Percentiles rank a stretch among this genome's conserved stretches.
Evolutionary conservation across 768 basidiomycete species (phyloP).

Genomic region (Pseudohyphozyma bogoriensis): DNA sequence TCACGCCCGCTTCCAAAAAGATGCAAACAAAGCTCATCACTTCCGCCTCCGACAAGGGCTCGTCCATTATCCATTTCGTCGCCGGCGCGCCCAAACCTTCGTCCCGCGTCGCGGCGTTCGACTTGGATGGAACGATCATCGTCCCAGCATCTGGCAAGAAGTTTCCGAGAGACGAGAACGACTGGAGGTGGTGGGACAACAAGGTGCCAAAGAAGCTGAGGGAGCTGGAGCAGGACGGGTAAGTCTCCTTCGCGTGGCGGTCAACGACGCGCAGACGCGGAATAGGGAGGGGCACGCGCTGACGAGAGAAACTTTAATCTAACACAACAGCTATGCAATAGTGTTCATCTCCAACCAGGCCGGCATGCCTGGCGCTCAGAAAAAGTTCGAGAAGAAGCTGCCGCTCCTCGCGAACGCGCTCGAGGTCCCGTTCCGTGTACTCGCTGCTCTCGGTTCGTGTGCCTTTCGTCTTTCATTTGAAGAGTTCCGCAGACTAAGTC

Average conservation of each 20-base stretch:
- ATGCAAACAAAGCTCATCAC: too few species aligned
- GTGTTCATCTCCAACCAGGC: constrained; percentile 83
- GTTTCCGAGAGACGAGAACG: constrained; percentile 45
- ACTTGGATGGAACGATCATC: constrained; percentile 81
- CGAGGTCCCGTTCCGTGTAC: constrained; percentile 36
- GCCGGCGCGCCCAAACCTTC: constrained; percentile 41
- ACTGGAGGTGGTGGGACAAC: constrained; percentile 67
- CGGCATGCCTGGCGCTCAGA: constrained; percentile 58
- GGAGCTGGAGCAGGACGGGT: constrained; percentile 55
- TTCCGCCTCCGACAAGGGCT: too few species aligned
- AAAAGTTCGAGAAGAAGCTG: constrained; percentile 28
- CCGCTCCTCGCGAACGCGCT: constrained; percentile 11
- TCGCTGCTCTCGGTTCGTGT: constrained; percentile 40
- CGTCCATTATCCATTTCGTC: too few species aligned
- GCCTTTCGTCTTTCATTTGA: too few species aligned
- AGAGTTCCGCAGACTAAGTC: constrained; percentile 38
- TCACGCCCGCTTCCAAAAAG: too few species aligned
- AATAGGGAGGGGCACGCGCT: not conserved
- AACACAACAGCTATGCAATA: constrained; percentile 50
- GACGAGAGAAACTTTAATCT: too few species aligned
- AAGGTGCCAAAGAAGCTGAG: constrained; percentile 55
- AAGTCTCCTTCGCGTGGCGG: constrained; percentile 25
- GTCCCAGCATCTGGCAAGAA: constrained; percentile 37
- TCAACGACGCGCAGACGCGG: not conserved
- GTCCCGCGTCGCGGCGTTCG: constrained; percentile 65